These are phyloP conservation scores for Diaporthe sp. DNA, from an alignment of 2,329 filamentous ascomycete genomes.

Conservation along the genomic window DNA sequence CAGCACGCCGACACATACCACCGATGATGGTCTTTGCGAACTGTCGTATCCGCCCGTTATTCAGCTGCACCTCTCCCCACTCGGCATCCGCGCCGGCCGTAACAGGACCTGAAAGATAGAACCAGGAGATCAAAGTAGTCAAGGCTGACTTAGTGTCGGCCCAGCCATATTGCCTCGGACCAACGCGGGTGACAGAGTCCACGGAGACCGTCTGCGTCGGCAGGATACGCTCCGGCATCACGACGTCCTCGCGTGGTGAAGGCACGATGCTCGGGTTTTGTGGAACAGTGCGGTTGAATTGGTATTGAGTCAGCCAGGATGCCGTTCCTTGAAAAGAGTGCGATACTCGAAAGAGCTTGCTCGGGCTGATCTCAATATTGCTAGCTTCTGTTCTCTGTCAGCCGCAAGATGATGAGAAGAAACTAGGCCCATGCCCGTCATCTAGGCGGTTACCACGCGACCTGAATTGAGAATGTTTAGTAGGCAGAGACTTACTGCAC, in stretches of 20 bases:
- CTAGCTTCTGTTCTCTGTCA: neutral
- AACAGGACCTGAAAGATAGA: neutral
- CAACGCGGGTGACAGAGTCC: neutral
- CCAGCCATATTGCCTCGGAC: slow-evolving; percentile 14
- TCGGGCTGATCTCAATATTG: neutral
- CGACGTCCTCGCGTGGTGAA: too few species aligned
- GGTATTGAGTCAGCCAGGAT: neutral
- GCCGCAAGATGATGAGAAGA: too few species aligned
- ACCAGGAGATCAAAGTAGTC: neutral
- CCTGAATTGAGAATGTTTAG: neutral
- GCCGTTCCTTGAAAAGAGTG: neutral
- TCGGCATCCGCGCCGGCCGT: neutral
- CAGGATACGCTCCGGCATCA: neutral
- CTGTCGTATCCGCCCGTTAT: neutral
- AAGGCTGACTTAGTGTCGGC: slow-evolving; percentile 18
- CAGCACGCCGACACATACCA: neutral
- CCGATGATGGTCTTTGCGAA: slow-evolving; percentile 21
- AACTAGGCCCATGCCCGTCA: neutral
- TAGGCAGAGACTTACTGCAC: neutral
- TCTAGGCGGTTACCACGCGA: too few species aligned
- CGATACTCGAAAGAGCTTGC: neutral
- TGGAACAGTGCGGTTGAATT: neutral
- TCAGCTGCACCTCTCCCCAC: neutral
- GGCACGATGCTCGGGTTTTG: neutral
- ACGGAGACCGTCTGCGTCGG: neutral